These are phyloP conservation scores for Nannizziopsis arthrosporioides DNA, from an alignment of 2,329 filamentous ascomycete species.

Conservation along the genomic window DNA sequence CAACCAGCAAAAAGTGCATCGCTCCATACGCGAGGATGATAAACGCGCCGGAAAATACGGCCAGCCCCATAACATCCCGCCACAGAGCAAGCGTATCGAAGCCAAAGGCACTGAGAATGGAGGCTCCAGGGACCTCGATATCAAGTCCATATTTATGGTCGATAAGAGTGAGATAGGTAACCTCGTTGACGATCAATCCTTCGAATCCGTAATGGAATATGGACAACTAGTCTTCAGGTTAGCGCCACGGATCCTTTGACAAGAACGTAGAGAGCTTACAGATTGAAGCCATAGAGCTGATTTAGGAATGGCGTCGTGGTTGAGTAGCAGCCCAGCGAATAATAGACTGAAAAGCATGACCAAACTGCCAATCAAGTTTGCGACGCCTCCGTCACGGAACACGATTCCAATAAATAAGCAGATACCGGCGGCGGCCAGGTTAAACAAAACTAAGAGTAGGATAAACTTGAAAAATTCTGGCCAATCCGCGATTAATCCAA, in stretches of 20 bases:
- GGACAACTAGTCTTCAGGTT: constrained; percentile 49
- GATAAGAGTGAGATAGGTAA: constrained; percentile 73
- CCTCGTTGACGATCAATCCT: constrained; percentile 92
- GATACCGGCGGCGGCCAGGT: constrained; percentile 82
- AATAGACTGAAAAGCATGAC: constrained; percentile 96
- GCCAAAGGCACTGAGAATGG: constrained; percentile 87
- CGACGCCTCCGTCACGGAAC: constrained; percentile 81
- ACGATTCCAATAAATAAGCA: constrained; percentile 94
- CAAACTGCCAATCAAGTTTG: constrained; percentile 83
- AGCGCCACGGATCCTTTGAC: constrained; percentile 16
- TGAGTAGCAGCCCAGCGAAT: constrained; percentile 86
- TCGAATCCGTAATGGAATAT: constrained; percentile 99
- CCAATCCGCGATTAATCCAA: constrained; percentile 70
- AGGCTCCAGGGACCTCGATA: constrained; percentile 88
- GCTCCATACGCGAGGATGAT: constrained; percentile 78
- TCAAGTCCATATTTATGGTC: constrained; percentile 94
- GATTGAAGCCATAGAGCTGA: constrained; percentile 82
- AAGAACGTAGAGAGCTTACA: constrained; percentile 37
- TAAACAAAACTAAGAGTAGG: constrained; percentile 86
- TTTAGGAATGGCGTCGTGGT: constrained; percentile 81
- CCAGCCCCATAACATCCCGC: constrained; percentile 70
- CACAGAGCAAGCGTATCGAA: constrained; percentile 82
- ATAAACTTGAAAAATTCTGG: constrained; percentile 84
- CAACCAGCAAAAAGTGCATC: constrained; percentile 87
- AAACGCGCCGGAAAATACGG: constrained; percentile 69